Conservation (phyloP, 345 rosid genomes). For the Murraya paniculata region DNA sequence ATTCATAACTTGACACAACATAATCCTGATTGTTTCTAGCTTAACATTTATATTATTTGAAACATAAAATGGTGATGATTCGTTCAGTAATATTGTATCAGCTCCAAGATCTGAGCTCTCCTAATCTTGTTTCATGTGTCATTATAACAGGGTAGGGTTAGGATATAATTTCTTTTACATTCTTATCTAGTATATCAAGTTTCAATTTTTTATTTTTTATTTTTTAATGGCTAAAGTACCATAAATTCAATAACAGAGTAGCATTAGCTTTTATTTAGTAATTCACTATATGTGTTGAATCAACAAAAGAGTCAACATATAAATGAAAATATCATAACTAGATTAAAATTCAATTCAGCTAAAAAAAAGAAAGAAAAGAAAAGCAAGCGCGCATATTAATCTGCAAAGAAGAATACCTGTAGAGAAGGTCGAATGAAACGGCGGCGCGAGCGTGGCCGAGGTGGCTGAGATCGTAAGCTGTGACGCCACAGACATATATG, state of each 20-base stretch:
- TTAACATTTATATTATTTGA: not conserved
- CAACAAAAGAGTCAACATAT: not conserved
- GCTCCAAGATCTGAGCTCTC: not conserved
- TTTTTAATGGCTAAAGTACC: not conserved
- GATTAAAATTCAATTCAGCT: not conserved
- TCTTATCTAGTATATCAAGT: not conserved
- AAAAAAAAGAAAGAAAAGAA: no score
- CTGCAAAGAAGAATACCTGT: constrained; percentile 40
- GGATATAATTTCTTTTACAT: not conserved
- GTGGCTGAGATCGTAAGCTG: constrained; percentile 87
- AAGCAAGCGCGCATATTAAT: not conserved
- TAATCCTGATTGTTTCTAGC: not conserved
- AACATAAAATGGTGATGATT: no score
- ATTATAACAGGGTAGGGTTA: not conserved
- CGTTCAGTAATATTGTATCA: not conserved
- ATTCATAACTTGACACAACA: not conserved
- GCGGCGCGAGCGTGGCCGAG: constrained; percentile 94
- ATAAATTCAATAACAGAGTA: not conserved
- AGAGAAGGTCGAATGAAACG: constrained; percentile 72
- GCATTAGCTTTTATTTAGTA: not conserved
- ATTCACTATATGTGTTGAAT: not conserved
- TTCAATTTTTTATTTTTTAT: not conserved
- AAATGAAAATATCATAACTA: not conserved
- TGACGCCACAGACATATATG: constrained; percentile 90
- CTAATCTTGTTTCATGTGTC: not conserved